phyloP scores from a whole-genome alignment of 441 rosid genomes.

The Croton setiger region DNA sequence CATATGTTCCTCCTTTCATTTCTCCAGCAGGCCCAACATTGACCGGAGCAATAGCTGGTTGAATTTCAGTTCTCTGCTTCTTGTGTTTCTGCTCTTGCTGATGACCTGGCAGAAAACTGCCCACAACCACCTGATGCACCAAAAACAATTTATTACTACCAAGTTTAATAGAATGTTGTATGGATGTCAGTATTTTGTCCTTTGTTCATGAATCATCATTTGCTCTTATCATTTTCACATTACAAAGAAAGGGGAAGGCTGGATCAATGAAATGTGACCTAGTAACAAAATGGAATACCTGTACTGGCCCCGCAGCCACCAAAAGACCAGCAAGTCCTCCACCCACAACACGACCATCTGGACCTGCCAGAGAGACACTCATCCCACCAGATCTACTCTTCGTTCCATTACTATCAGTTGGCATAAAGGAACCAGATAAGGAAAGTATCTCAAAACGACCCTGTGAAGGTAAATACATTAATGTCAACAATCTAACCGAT shows the following conservation, averaged over 20 bases:
- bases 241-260: not conserved
- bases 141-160: slow-evolving; percentile 12
- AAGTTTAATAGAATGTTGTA: not conserved
- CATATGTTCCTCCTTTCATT: slow-evolving; percentile 31
- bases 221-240: not conserved
- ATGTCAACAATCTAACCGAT: no score
- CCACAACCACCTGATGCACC: slow-evolving; percentile 69
- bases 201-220: not conserved
- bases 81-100: slow-evolving; percentile 75
- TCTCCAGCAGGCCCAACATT: slow-evolving; percentile 36
- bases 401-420: slow-evolving; percentile 67
- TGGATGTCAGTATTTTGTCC: no score
- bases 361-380: slow-evolving; percentile 92
- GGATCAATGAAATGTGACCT: no score
- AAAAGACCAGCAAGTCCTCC: slow-evolving; percentile 95
- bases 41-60: slow-evolving; percentile 29
- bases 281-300: slow-evolving; percentile 42
- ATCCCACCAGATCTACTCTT: slow-evolving; percentile 89
- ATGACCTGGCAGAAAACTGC: slow-evolving; percentile 84
- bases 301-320: slow-evolving; percentile 95
- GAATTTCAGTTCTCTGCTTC: slow-evolving; percentile 50
- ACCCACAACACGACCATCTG: slow-evolving; percentile 92
- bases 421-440: slow-evolving; percentile 82
- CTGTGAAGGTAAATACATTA: slow-evolving; percentile 29
- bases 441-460: slow-evolving; percentile 97